Evolutionary conservation across 345 rosid species (phyloP).

Genomic region (Aquilaria sinensis): DNA sequence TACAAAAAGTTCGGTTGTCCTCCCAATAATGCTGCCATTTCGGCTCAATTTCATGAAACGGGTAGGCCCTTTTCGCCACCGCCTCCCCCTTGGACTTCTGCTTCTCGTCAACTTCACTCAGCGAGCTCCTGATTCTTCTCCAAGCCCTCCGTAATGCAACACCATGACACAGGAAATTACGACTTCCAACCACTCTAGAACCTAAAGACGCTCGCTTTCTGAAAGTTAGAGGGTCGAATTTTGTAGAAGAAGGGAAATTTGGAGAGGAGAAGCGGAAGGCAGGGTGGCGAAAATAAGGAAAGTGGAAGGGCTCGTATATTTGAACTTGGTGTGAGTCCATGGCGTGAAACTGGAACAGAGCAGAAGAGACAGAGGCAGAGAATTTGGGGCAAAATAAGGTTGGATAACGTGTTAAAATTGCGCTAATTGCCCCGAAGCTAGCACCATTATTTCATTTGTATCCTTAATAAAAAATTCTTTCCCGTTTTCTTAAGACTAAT

Average conservation of each 20-base stretch:
- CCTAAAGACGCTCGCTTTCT: conserved; percentile 11
- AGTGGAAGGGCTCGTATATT: conserved; percentile 19
- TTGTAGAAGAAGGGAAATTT: conserved; percentile 17
- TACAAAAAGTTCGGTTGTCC: conserved; percentile 61
- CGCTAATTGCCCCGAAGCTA: too few relatives aligned
- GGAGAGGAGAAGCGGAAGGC: conserved; percentile 4
- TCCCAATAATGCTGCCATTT: conserved; percentile 94
- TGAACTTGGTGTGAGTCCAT: conserved; percentile 28
- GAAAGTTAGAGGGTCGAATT: conserved; percentile 1
- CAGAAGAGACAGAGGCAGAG: too few relatives aligned
- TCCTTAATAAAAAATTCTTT: too few relatives aligned
- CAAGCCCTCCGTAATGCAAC: background rate
- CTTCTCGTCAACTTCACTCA: conserved; percentile 26
- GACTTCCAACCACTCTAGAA: conserved; percentile 3
- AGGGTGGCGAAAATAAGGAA: conserved; percentile 17
- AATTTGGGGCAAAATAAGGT: too few relatives aligned
- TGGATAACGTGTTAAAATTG: too few relatives aligned
- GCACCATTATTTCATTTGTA: too few relatives aligned
- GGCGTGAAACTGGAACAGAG: too few relatives aligned
- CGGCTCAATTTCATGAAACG: conserved; percentile 86
- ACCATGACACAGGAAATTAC: background rate
- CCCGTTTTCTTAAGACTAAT: too few relatives aligned
- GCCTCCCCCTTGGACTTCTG: conserved; percentile 17
- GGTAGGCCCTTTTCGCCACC: conserved; percentile 59
- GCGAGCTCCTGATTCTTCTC: conserved; percentile 7